These are phyloP conservation scores for Daldinia childiae DNA, from an alignment of 495 filamentous ascomycete genomes.

Conservation along the genomic window DNA sequence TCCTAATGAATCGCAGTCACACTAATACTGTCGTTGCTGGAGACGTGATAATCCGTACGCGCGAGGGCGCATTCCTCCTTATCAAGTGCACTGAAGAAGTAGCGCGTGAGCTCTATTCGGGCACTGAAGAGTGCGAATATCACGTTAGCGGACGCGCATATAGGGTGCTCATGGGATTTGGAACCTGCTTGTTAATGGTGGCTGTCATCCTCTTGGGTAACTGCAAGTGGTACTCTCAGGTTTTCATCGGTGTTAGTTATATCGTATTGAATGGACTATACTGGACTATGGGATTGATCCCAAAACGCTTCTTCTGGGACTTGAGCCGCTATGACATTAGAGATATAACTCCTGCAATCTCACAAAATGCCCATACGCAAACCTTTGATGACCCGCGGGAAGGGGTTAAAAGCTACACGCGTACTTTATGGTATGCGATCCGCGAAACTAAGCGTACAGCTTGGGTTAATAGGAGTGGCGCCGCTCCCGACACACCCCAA, in stretches of 20 bases:
- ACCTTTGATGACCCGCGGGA: constrained; percentile 46
- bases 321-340: constrained; percentile 53
- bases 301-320: constrained; percentile 61
- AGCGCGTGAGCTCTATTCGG: constrained; percentile 70
- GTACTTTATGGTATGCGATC: constrained; percentile 66
- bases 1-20: constrained; percentile 59
- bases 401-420: constrained; percentile 56
- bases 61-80: constrained; percentile 68
- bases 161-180: constrained; percentile 63
- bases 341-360: constrained; percentile 52
- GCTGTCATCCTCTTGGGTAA: constrained; percentile 70
- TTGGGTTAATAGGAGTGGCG: constrained; percentile 59
- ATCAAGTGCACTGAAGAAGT: constrained; percentile 70
- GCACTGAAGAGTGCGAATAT: constrained; percentile 66
- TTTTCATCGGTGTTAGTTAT: constrained; percentile 64
- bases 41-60: constrained; percentile 69
- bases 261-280: constrained; percentile 69
- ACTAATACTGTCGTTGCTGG: constrained; percentile 63
- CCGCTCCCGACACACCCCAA: constrained; percentile 58
- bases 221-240: constrained; percentile 67
- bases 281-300: constrained; percentile 64
- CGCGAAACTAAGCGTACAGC: constrained; percentile 58
- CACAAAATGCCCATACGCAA: constrained; percentile 43
- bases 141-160: constrained; percentile 54
- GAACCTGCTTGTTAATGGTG: constrained; percentile 69